Percentiles rank a stretch among this genome's conserved stretches.
These are phyloP conservation scores for Xylaria nigripes DNA, from an alignment of 495 filamentous ascomycete species.

Conservation along the genomic window DNA sequence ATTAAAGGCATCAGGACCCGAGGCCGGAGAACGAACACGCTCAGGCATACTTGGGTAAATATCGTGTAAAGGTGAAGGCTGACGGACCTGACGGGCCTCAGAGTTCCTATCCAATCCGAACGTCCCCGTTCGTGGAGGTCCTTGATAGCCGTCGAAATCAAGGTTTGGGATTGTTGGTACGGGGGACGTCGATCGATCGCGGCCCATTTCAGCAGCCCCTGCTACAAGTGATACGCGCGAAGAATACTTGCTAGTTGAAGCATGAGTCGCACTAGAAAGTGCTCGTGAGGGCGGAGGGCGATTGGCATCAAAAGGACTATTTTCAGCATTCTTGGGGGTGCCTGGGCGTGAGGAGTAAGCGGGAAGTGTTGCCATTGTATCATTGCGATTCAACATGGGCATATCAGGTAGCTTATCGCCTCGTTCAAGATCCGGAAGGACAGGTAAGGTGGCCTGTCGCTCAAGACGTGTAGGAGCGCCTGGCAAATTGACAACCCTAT, in stretches of 20 bases:
- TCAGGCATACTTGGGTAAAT: slow-evolving; percentile 28
- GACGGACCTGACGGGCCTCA: slow-evolving; percentile 27
- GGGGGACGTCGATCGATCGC: slow-evolving; percentile 40
- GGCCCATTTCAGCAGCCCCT: slow-evolving; percentile 53
- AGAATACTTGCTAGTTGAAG: slow-evolving; percentile 36
- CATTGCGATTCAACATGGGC: slow-evolving; percentile 54
- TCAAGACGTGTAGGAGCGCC: slow-evolving; percentile 44
- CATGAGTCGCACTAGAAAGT: slow-evolving; percentile 25
- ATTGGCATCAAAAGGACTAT: slow-evolving; percentile 38
- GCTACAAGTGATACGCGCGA: slow-evolving; percentile 52
- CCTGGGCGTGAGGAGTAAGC: slow-evolving; percentile 51
- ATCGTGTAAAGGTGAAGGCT: slow-evolving; percentile 17
- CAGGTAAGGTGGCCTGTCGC: slow-evolving; percentile 61
- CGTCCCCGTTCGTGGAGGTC: slow-evolving; percentile 28
- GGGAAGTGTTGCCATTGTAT: slow-evolving; percentile 60
- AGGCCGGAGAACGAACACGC: slow-evolving; percentile 23
- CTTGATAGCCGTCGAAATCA: slow-evolving; percentile 27
- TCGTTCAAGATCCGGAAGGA: slow-evolving; percentile 42
- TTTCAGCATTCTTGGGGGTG: slow-evolving; percentile 43
- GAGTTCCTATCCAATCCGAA: slow-evolving; percentile 33
- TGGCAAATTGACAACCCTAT: slow-evolving; percentile 46
- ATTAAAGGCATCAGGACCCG: slow-evolving; percentile 21
- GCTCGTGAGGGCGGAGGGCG: slow-evolving; percentile 34
- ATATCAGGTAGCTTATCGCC: slow-evolving; percentile 51
- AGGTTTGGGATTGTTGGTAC: slow-evolving; percentile 34